A percentile compares a stretch with the other conserved stretches of the same genome.
These are phyloP conservation scores for Pholiota conissans DNA, from an alignment of 768 basidiomycete species.

Conservation along the genomic window DNA sequence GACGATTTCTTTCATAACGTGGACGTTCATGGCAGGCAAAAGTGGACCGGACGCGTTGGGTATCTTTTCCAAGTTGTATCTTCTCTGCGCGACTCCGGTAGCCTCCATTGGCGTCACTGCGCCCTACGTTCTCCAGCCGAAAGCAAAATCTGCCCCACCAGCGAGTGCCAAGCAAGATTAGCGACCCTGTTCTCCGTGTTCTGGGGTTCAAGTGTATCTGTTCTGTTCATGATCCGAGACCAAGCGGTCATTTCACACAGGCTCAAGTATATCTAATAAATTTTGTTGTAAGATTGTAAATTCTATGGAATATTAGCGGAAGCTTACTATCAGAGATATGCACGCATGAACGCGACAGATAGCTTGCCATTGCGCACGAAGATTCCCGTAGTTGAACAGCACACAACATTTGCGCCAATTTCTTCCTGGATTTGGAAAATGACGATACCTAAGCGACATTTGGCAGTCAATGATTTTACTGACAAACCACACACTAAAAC, in stretches of 20 bases:
- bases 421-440: too few species aligned
- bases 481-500: too few species aligned
- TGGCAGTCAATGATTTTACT: too few species aligned
- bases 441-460: too few species aligned
- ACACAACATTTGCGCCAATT: too few species aligned
- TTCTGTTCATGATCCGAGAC: neutral
- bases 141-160: neutral
- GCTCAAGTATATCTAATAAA: neutral
- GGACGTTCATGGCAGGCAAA: conserved; percentile 23
- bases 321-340: too few species aligned
- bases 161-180: neutral
- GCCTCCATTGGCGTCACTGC: conserved; percentile 27
- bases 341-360: too few species aligned
- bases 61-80: conserved; percentile 16
- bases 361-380: too few species aligned
- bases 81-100: conserved; percentile 25
- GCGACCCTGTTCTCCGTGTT: neutral
- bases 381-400: too few species aligned
- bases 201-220: neutral
- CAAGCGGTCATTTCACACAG: neutral
- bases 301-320: neutral
- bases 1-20: conserved; percentile 38
- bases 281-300: neutral
- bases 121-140: conserved; percentile 21
- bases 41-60: conserved; percentile 4